Evolutionary conservation across 1,139 yeast genomes (phyloP).

Genomic region (Saccharomyces hybrid): DNA sequence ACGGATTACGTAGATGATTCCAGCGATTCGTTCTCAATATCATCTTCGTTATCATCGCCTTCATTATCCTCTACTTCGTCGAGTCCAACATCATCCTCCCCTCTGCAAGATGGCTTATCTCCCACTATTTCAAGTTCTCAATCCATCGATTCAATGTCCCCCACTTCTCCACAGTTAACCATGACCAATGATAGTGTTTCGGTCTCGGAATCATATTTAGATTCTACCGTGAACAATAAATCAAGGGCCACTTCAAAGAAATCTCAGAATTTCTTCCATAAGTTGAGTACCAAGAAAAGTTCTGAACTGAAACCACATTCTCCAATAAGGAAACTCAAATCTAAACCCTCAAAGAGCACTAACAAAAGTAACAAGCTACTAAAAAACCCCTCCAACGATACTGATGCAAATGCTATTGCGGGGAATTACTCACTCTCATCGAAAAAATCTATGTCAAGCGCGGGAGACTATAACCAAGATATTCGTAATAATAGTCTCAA

Average conservation of each 20-base stretch:
- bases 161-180: not conserved
- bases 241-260: not conserved
- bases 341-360: not conserved
- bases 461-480: not conserved
- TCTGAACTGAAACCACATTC: not conserved
- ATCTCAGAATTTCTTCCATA: not conserved
- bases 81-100: not conserved
- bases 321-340: not conserved
- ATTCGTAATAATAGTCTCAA: not conserved
- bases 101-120: not conserved
- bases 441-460: not conserved
- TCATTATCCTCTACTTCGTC: constrained; percentile 4
- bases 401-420: not conserved
- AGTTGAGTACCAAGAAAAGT: not conserved
- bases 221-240: not conserved
- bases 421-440: not conserved
- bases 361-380: not conserved
- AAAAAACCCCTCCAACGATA: not conserved
- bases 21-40: constrained; percentile 3
- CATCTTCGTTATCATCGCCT: constrained; percentile 11
- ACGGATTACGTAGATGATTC: constrained; percentile 30
- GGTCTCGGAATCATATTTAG: not conserved
- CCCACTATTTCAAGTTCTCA: not conserved
- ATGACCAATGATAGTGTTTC: not conserved
- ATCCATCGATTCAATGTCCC: not conserved